Base-by-base conservation (phyloP, 2,329 filamentous ascomycete species). In the Nannizziopsis arthrosporioides region DNA sequence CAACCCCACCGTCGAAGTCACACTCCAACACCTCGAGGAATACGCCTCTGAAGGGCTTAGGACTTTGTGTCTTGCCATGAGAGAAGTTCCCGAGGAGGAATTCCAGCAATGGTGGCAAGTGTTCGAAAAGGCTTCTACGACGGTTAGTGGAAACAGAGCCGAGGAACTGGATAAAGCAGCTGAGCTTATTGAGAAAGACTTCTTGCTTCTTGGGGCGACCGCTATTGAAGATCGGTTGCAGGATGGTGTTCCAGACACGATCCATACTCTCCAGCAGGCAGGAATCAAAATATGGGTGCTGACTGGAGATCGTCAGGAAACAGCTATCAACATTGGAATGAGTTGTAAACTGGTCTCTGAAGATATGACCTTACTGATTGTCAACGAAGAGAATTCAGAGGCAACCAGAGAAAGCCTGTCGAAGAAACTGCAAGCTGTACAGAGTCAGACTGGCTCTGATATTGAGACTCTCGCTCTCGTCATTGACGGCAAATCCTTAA, bases 241-340 rank as follows among this genome's bases (percentile, higher is more conserved):
- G 65, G 93, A 98, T 58, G 92, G 93, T 47, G 92, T 98, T 12
- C 92, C 92, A 1, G 92, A 98, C 65, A 98, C 92, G 0, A 98
- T 98, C 50, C 88, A 95, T 64, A 98, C 92, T 0, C 73, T 98
- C 22, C 93, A 98, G 66, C 85, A 89, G 55, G 92, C 93, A 18
- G 90, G 89, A 46, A 96, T 98, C 73, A 98, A 98, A 69, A 83
- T 98, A 48, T 98, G 92, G 92, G 92, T 98, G 15, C 68, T 98
- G 65, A 98, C 92, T 35, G 92, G 92, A 58, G 92, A 98, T 72
- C 80, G 92, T 59, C 93, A 98, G 68, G 92, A 98, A 68, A 98
- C 92, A 22, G 92, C 92, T 49, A 98, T 98, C 76, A 98, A 98
- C 65, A 98, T 98, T 56, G 92, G 93, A 55, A 98, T 98, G 92